phyloP scores from a whole-genome alignment of 805 yeast genomes.

The Cephaloascus albidus region DNA sequence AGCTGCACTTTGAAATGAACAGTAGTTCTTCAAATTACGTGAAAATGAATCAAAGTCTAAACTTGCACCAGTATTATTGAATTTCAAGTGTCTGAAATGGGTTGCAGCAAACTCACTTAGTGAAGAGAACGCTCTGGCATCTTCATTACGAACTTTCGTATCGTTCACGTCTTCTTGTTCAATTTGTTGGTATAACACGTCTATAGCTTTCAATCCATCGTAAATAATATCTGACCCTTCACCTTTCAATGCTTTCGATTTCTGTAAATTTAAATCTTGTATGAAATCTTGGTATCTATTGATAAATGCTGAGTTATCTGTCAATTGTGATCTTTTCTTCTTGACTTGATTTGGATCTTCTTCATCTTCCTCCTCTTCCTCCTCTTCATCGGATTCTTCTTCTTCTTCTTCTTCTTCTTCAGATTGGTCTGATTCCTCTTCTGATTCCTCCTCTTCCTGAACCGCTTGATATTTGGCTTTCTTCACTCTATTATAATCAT shows the following conservation, averaged over 20 bases:
- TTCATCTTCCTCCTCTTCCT: constrained; percentile 15
- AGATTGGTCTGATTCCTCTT: background rate
- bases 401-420: constrained; percentile 1
- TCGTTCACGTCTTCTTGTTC: constrained; percentile 23
- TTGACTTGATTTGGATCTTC: constrained; percentile 19
- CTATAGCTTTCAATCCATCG: constrained; percentile 32
- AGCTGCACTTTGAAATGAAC: constrained; percentile 20
- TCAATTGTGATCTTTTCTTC: constrained; percentile 8
- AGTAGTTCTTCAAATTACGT: constrained; percentile 21
- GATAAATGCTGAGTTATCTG: constrained; percentile 4
- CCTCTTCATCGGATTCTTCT: constrained; percentile 1
- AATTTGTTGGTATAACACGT: constrained; percentile 34
- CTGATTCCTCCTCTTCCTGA: background rate
- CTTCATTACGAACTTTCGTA: constrained; percentile 32
- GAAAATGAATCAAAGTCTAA: constrained; percentile 40
- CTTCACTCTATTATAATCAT: background rate
- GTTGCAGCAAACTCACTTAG: constrained; percentile 55
- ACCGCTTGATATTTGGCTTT: background rate
- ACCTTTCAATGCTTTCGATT: constrained; percentile 45
- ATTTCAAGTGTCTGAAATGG: constrained; percentile 50
- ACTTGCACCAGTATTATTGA: constrained; percentile 46
- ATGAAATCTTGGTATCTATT: constrained; percentile 18
- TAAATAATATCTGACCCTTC: constrained; percentile 45
- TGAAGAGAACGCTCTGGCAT: constrained; percentile 53
- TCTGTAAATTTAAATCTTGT: constrained; percentile 18